phyloP scores from a whole-genome alignment of 139 green algal species.

The Chlorella vulgaris region DNA sequence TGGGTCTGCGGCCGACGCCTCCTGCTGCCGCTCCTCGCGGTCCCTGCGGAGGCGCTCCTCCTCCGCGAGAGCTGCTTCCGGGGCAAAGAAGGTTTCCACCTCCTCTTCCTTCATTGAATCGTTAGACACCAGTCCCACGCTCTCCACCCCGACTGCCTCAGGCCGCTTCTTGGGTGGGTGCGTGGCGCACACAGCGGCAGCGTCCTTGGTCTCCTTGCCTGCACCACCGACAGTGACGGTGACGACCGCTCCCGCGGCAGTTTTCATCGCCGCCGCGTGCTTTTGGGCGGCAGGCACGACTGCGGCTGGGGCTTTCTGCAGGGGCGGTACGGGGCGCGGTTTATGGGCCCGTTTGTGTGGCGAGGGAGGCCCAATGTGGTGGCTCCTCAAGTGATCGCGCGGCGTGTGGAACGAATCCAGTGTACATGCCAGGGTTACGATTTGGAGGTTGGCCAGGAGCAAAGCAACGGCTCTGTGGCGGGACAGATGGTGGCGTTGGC shows the following conservation, averaged over 20 bases:
- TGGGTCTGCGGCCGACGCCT: background rate
- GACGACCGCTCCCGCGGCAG: background rate
- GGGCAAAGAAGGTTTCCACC: constrained; percentile 52
- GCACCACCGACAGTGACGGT: background rate
- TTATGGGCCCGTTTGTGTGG: background rate
- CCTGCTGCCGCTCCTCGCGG: constrained; percentile 53
- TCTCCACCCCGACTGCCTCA: constrained; percentile 3
- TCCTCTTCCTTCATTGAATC: constrained; percentile 55
- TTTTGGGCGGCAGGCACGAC: background rate
- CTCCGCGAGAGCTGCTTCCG: constrained; percentile 59
- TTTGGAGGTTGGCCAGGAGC: too few species aligned
- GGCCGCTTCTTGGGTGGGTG: constrained; percentile 11
- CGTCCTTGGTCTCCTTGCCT: background rate
- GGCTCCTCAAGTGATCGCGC: too few species aligned
- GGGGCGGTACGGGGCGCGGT: background rate
- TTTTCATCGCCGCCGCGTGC: background rate
- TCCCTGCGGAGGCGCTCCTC: constrained; percentile 65
- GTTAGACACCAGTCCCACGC: constrained; percentile 43
- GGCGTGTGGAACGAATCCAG: too few species aligned
- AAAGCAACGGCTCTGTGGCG: background rate
- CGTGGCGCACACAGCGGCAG: background rate
- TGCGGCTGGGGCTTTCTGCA: constrained; percentile 1
- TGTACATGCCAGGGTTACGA: too few species aligned
- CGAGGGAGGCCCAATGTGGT: too few species aligned
- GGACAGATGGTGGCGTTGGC: background rate